Evolutionary conservation across 2,329 filamentous ascomycete species (phyloP), one percentile per base, ranked within the genome.

Genomic region (Fusarium secorum): DNA sequence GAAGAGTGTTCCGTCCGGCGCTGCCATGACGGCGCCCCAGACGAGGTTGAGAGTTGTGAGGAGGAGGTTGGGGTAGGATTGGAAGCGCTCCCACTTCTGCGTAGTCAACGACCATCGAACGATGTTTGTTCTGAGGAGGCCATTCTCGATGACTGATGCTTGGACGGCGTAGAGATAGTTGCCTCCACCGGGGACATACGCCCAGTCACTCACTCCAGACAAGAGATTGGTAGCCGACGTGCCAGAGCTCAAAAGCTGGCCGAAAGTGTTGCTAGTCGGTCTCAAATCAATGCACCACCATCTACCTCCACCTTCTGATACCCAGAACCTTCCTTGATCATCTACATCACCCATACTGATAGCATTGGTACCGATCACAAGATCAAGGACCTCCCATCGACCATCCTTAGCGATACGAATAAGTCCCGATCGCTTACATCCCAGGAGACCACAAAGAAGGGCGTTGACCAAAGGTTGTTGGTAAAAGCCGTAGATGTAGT

Each of bases 401-500:
- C 73, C 73, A 7, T 74, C 61, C 7, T 52, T 60, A 5, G 61
- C 68, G 8, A 75, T 70, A 2, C 73, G 70, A 4, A 75, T 66
- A 3, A 75, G 61, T 1, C 48, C 44, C 0, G 68, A 64, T 24
- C 44, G 48, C 3, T 57, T 36, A 7, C 48, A 48, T 9, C 63
- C 70, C 2, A 68, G 11, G 0, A 72, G 0, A 13, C 18, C 48
- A 1, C 68, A 58, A 1, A 60, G 0, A 1, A 57, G 0, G 0
- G 42, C 4, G 8, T 6, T 28, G 2, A 17, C 2, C 1, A 70
- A 28, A 0, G 44, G 22, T 1, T 39, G 49, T 4, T 53, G 39
- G 1, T 51, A 39, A 2, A 76, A 60, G 10, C 68, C 74, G 11
- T 76, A 76, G 22, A 76, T 71, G 38, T 75, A 76, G 20, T 66